phyloP scores from a whole-genome alignment of 306 rosid genomes.

The Ochetophila trinervis region DNA sequence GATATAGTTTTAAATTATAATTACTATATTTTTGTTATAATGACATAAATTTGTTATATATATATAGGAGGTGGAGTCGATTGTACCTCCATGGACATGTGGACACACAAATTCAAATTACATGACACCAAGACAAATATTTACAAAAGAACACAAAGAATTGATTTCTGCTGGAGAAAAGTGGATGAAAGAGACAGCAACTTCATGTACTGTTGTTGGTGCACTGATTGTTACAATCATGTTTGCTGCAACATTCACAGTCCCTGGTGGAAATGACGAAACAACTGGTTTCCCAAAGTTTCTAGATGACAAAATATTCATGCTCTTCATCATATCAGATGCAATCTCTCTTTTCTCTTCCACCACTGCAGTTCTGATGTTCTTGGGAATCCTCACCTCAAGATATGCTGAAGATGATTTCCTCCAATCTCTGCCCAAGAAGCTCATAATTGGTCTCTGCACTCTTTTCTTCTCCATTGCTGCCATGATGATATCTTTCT shows the following conservation, averaged over 20 bases:
- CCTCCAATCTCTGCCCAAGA: background rate
- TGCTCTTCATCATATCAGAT: too few relatives aligned
- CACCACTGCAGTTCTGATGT: too few relatives aligned
- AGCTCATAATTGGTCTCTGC: background rate
- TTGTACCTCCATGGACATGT: background rate
- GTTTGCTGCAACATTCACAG: slow-evolving; percentile 34
- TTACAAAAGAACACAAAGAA: slow-evolving; percentile 15
- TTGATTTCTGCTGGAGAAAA: slow-evolving; percentile 29
- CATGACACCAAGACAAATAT: slow-evolving; percentile 23
- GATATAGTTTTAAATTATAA: too few relatives aligned
- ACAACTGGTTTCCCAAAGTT: slow-evolving; percentile 17
- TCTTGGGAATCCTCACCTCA: too few relatives aligned
- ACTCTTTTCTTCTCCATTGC: background rate
- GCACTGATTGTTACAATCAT: slow-evolving; percentile 41
- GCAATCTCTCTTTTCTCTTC: too few relatives aligned
- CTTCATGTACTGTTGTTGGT: slow-evolving; percentile 40
- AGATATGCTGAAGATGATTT: too few relatives aligned
- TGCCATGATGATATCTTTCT: background rate
- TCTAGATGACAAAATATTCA: background rate
- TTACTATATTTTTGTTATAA: too few relatives aligned
- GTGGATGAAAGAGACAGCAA: slow-evolving; percentile 48
- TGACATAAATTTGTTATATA: too few relatives aligned
- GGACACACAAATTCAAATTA: background rate
- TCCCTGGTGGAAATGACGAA: slow-evolving; percentile 12
- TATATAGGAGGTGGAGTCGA: background rate